Base-by-base conservation (phyloP, 345 rosid genomes). In the Salix udensis region DNA sequence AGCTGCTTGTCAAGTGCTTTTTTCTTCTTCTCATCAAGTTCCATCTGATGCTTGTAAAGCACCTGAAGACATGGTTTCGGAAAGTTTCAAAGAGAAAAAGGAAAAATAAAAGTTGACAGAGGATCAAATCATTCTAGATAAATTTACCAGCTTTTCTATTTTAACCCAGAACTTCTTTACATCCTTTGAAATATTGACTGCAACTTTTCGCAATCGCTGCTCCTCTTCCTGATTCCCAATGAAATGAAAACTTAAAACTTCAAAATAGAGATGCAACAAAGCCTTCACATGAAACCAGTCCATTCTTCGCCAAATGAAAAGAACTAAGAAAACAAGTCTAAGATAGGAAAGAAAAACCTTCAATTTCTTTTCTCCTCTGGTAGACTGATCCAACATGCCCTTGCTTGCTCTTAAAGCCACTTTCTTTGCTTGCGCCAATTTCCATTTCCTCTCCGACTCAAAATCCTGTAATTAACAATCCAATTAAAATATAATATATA, bases 381-480 rank as follows among this genome's bases (percentile, higher is more conserved):
- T 88, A 69, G 97, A 92, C 70, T 86, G 99, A 86, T 96, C 99
- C 78, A 94, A 5, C 96, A 92, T 91, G 81, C 98, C 99, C 85
- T 89, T 96, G 86, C 97, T 94, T 71, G 99, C 97, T 80, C 90
- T 92, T 83, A 94, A 79, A 78, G 98, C 97, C 84, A 91, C 98
- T 84, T 81, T 96, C 87, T 94, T 96, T 6, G 99, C 99, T 80
- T 91, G 97, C 71, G 90, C 83, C 85, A 96, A 77, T 85, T 96
- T 96, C 99, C 99, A 96, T 81, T 96, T 96, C 86, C 99, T 89
- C 88, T 96, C 99, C 44, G 97, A 87, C 90, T 92, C 97, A 76
- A 96, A 96, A 78, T 96, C 99, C 99, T 96, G 90, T 74, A 65
- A 73, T 70, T n/a, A 76, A 21, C 74, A 75, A 71, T 73, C 68